Evolutionary conservation across 1,284 basidiomycete species (phyloP).

Genomic region (Moniliophthora roreri): DNA sequence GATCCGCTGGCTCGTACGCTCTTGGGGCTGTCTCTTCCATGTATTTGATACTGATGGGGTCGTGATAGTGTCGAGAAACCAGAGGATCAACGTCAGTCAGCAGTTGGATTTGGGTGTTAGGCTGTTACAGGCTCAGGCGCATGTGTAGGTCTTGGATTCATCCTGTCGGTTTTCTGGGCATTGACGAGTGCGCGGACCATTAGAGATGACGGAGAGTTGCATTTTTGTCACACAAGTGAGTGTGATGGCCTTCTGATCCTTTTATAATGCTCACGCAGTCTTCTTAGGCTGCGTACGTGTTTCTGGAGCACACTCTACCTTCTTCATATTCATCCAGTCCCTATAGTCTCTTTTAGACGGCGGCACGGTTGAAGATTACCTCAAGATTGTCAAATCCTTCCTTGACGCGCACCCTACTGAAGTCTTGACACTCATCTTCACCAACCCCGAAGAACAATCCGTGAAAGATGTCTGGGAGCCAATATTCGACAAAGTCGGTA

Average conservation of each 20-base stretch:
- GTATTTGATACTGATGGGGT: not conserved
- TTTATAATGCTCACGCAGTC: not conserved
- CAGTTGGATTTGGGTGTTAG: slow-evolving; percentile 59
- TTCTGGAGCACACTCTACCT: not conserved
- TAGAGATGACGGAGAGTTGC: slow-evolving; percentile 28
- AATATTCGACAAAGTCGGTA: slow-evolving; percentile 49
- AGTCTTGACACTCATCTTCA: slow-evolving; percentile 55
- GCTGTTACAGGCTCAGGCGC: slow-evolving; percentile 58
- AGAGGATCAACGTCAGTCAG: slow-evolving; percentile 38
- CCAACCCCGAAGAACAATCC: slow-evolving; percentile 50
- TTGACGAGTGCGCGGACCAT: not conserved
- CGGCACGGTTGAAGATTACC: slow-evolving; percentile 47
- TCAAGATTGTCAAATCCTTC: slow-evolving; percentile 48
- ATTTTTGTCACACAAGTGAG: slow-evolving; percentile 49
- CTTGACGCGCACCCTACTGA: slow-evolving; percentile 58
- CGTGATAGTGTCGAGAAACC: slow-evolving; percentile 35
- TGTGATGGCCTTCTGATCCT: not conserved
- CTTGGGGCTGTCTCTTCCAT: not conserved
- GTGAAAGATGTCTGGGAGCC: slow-evolving; percentile 51
- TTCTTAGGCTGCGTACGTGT: slow-evolving; percentile 11
- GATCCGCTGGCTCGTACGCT: slow-evolving; percentile 34
- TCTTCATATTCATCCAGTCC: not conserved
- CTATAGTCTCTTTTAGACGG: slow-evolving; percentile 39
- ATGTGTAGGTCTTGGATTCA: slow-evolving; percentile 23
- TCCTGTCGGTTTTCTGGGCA: not conserved